phyloP scores from a whole-genome alignment of 2,329 filamentous ascomycete species.

The Oidium heveae region DNA sequence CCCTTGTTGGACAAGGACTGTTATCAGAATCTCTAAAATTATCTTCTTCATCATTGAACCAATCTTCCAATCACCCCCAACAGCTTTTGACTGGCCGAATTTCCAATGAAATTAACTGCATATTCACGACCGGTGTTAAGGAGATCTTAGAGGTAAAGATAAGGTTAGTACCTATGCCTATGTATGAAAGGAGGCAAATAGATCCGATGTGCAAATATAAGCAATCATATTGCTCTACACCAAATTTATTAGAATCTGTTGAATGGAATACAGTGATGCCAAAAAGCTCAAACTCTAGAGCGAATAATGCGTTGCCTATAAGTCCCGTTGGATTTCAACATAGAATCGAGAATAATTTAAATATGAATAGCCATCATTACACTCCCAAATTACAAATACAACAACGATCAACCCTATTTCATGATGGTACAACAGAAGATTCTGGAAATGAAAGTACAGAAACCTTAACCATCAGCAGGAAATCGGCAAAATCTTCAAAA shows the following conservation, averaged over 20 bases:
- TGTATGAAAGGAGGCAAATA: constrained; percentile 5
- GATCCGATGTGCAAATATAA: background rate
- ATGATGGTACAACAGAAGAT: constrained; percentile 3
- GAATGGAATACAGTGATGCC: constrained; percentile 48
- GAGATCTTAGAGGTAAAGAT: constrained; percentile 88
- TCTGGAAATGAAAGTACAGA: constrained; percentile 4
- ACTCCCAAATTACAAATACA: background rate
- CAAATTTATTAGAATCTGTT: constrained; percentile 35
- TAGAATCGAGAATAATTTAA: background rate
- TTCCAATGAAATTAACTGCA: constrained; percentile 57
- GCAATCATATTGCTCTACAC: background rate
- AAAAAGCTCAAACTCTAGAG: constrained; percentile 32
- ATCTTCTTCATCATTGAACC: constrained; percentile 17
- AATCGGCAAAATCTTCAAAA: constrained; percentile 8
- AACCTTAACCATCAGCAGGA: constrained; percentile 2
- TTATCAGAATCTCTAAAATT: constrained; percentile 53
- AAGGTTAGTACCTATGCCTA: constrained; percentile 51
- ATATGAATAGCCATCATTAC: background rate
- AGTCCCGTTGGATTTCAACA: background rate
- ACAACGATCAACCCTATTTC: background rate
- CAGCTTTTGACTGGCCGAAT: constrained; percentile 69
- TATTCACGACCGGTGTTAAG: constrained; percentile 60
- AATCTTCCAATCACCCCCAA: constrained; percentile 28
- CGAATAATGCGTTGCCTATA: constrained; percentile 10
- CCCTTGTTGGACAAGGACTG: constrained; percentile 86